Evolutionary conservation across 1,284 basidiomycete genomes (phyloP).

Genomic region (Malassezia psittaci): DNA sequence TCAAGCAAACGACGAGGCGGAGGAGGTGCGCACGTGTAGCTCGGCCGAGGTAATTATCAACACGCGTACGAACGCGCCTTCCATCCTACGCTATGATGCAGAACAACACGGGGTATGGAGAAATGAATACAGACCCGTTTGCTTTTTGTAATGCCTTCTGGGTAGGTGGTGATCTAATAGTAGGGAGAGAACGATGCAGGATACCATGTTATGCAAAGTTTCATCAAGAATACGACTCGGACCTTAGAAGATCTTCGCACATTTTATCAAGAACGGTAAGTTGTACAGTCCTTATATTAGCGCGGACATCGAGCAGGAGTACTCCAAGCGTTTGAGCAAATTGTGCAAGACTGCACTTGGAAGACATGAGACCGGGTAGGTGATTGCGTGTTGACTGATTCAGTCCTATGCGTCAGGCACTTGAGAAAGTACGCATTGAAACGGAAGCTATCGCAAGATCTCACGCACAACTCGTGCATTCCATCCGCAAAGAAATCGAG

Average conservation of each 20-base stretch:
- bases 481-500: slow-evolving; percentile 71
- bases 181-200: slow-evolving; percentile 58
- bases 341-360: slow-evolving; percentile 69
- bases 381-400: slow-evolving; percentile 34
- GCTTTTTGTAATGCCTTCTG: slow-evolving; percentile 98
- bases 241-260: slow-evolving; percentile 76
- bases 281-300: slow-evolving; percentile 49
- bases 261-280: slow-evolving; percentile 72
- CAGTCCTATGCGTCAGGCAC: slow-evolving; percentile 66
- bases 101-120: slow-evolving; percentile 8
- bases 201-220: slow-evolving; percentile 75
- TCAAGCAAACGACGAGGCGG: neutral
- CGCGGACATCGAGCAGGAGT: slow-evolving; percentile 82
- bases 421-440: slow-evolving; percentile 69
- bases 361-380: slow-evolving; percentile 76
- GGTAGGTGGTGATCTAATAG: slow-evolving; percentile 44
- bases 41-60: neutral
- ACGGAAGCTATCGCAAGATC: slow-evolving; percentile 69
- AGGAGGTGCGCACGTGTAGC: neutral
- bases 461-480: slow-evolving; percentile 62
- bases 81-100: slow-evolving; percentile 1
- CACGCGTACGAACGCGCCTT: neutral
- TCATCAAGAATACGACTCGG: slow-evolving; percentile 72
- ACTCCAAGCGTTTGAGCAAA: slow-evolving; percentile 74
- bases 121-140: slow-evolving; percentile 4